Evolutionary conservation across 1,284 basidiomycete genomes (phyloP).

Genomic region (Cryptococcus sp.): DNA sequence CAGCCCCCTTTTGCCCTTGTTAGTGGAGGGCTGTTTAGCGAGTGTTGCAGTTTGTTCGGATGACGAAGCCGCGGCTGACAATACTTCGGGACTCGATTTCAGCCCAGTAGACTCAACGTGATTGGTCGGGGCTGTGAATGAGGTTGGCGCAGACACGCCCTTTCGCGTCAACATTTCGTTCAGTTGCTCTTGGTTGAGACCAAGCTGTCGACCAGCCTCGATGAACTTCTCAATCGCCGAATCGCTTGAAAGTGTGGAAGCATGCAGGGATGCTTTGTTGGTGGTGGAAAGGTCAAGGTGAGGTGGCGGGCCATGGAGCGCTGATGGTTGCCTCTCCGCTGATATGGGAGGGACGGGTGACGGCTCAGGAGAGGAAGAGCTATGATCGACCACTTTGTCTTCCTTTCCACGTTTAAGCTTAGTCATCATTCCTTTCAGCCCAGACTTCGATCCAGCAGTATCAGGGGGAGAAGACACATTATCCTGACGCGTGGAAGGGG

Average conservation of each 20-base stretch:
- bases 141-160: slow-evolving; percentile 18
- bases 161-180: slow-evolving; percentile 38
- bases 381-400: slow-evolving; percentile 9
- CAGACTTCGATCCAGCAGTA: slow-evolving; percentile 17
- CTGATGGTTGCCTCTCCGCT: not conserved
- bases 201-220: slow-evolving; percentile 41
- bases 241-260: slow-evolving; percentile 26
- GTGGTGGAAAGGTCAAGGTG: too few relatives aligned
- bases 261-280: slow-evolving; percentile 1
- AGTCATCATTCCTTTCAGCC: slow-evolving; percentile 19
- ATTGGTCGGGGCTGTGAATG: slow-evolving; percentile 6
- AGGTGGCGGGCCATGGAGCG: not conserved
- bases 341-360: not conserved
- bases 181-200: slow-evolving; percentile 38
- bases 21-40: not conserved
- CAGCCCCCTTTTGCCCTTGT: slow-evolving; percentile 24
- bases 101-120: not conserved
- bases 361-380: slow-evolving; percentile 1
- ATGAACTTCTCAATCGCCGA: slow-evolving; percentile 39
- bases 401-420: slow-evolving; percentile 14
- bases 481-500: not conserved
- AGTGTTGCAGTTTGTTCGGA: not conserved
- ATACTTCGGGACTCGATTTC: not conserved
- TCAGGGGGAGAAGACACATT: slow-evolving; percentile 18
- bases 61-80: not conserved